Conservation (phyloP, 768 basidiomycete species). For the Dentipellis sp. region DNA sequence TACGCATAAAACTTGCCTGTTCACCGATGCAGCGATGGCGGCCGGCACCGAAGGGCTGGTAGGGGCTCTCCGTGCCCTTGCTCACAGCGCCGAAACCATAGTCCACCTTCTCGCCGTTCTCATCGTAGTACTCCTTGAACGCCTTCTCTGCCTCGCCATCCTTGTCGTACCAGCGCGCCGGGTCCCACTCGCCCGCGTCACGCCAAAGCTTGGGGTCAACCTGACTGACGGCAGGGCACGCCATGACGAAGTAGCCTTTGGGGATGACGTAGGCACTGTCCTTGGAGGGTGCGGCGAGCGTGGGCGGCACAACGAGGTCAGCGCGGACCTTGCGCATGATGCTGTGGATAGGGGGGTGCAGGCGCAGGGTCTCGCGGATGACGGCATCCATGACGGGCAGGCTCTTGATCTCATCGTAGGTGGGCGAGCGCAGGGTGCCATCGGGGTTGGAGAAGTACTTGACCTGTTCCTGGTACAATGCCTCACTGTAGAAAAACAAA, state of each 20-base stretch:
- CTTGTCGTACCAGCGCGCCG: constrained; percentile 77
- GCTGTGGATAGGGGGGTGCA: constrained; percentile 94
- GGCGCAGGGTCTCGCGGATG: constrained; percentile 88
- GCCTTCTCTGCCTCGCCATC: constrained; percentile 78
- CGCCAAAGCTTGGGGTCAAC: constrained; percentile 82
- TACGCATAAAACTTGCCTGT: constrained; percentile 34
- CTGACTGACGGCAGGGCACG: constrained; percentile 82
- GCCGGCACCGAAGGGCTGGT: constrained; percentile 97
- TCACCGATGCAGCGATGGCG: constrained; percentile 93
- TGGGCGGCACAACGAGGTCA: constrained; percentile 73
- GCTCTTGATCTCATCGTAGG: constrained; percentile 77
- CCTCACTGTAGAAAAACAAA: constrained; percentile 41
- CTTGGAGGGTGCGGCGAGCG: constrained; percentile 70
- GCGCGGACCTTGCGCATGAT: constrained; percentile 89
- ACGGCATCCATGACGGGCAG: constrained; percentile 80
- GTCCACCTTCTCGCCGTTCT: constrained; percentile 83
- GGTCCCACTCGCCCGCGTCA: constrained; percentile 64
- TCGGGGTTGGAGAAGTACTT: constrained; percentile 70
- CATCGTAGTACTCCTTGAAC: constrained; percentile 64
- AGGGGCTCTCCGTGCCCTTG: constrained; percentile 93
- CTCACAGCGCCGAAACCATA: constrained; percentile 93
- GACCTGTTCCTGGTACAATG: constrained; percentile 85
- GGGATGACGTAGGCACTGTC: constrained; percentile 77
- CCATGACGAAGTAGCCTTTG: constrained; percentile 82
- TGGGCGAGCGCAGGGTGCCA: constrained; percentile 70